Evolutionary conservation across 129 eudicot species (phyloP).

Genomic region (Flaveria robusta): DNA sequence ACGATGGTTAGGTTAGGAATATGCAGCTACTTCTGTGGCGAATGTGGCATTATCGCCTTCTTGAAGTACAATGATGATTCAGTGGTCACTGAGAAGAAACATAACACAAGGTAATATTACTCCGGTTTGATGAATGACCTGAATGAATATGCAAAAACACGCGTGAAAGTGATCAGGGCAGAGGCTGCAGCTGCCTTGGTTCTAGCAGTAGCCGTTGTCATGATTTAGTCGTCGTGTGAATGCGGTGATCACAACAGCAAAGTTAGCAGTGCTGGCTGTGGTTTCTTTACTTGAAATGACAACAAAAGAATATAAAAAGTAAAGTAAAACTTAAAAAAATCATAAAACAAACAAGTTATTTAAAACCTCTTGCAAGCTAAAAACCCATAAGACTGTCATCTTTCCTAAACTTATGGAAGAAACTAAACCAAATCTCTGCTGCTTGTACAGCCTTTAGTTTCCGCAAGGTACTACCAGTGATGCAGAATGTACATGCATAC

Average conservation of each 20-base stretch:
- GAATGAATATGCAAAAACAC: too few species aligned
- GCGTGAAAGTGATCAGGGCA: too few species aligned
- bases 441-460: slow-evolving; percentile 9
- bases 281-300: background rate
- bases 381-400: background rate
- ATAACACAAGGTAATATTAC: background rate
- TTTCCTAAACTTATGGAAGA: background rate
- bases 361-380: background rate
- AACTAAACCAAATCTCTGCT: background rate
- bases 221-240: too few species aligned
- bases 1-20: too few species aligned
- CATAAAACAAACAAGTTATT: background rate
- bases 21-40: too few species aligned
- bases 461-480: slow-evolving; percentile 7
- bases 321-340: background rate
- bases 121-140: too few species aligned
- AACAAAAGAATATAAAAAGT: background rate
- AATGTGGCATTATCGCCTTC: too few species aligned
- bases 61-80: background rate
- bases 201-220: too few species aligned
- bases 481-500: slow-evolving; percentile 20
- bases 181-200: background rate
- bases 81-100: background rate
- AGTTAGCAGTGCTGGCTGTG: too few species aligned
- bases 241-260: too few species aligned